Conservation (phyloP, 805 yeast species). For the Barnettozyma pratensis region DNA sequence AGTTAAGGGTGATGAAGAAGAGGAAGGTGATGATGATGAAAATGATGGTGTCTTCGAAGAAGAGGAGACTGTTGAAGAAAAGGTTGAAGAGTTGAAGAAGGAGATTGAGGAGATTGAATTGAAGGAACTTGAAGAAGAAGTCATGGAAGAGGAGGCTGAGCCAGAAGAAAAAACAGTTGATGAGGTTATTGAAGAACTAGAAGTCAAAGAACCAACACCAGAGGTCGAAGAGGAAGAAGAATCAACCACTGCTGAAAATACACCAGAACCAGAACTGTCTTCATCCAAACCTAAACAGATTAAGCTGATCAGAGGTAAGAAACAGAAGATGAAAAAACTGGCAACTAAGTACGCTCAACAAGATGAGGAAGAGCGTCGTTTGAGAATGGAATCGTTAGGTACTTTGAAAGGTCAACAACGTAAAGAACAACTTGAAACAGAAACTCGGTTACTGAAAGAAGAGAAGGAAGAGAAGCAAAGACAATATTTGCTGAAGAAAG, state of each 20-base stretch:
- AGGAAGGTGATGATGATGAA: conserved; percentile 15
- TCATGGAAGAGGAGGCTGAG: conserved; percentile 9
- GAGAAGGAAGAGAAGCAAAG: conserved; percentile 31
- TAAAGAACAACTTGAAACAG: conserved; percentile 30
- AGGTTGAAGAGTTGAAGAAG: conserved; percentile 1
- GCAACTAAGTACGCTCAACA: conserved; percentile 82
- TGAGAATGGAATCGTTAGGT: conserved; percentile 80
- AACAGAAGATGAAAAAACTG: conserved; percentile 76
- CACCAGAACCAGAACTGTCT: conserved; percentile 5
- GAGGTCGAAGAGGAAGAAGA: not conserved
- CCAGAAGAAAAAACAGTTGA: conserved; percentile 4
- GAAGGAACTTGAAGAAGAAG: conserved; percentile 13
- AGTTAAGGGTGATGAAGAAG: conserved; percentile 50
- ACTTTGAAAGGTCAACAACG: conserved; percentile 47
- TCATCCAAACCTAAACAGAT: not conserved
- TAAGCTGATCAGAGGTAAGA: conserved; percentile 72
- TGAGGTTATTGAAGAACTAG: conserved; percentile 4
- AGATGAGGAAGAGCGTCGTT: conserved; percentile 78
- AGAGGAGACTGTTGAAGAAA: conserved; percentile 1
- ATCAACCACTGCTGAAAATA: not conserved
- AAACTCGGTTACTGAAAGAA: conserved; percentile 29
- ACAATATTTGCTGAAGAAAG: conserved; percentile 32
- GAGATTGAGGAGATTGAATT: conserved; percentile 6
- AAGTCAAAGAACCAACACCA: conserved; percentile 9
- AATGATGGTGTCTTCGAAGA: not conserved